These are phyloP conservation scores for Xerocomus brunneocitrinus DNA, from an alignment of 768 basidiomycete species.

Conservation along the genomic window DNA sequence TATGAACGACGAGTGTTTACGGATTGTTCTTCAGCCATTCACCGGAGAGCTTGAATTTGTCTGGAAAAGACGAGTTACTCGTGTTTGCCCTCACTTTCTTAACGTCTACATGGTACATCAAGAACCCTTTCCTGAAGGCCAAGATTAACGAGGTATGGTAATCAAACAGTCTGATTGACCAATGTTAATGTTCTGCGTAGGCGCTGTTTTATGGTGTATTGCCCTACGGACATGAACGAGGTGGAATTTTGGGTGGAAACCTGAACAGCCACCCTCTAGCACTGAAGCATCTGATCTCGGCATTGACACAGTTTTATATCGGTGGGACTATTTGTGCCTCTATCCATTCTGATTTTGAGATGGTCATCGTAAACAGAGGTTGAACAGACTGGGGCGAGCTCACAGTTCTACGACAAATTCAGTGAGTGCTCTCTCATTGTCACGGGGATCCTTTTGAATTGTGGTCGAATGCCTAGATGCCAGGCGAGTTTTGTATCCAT, in stretches of 20 bases:
- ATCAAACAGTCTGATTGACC: not conserved
- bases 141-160: conserved; percentile 84
- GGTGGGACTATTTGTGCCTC: conserved; percentile 43
- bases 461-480: conserved; percentile 40
- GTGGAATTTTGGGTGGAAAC: conserved; percentile 75
- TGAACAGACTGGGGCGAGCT: conserved; percentile 94
- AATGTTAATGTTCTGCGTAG: conserved; percentile 33
- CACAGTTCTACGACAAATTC: conserved; percentile 98
- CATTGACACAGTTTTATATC: conserved; percentile 91
- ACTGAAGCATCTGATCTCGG: conserved; percentile 83
- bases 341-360: conserved; percentile 2
- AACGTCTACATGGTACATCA: conserved; percentile 94
- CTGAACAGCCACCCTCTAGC: conserved; percentile 84
- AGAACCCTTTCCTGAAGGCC: conserved; percentile 95
- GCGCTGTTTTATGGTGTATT: conserved; percentile 71
- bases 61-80: conserved; percentile 83
- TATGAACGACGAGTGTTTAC: not conserved
- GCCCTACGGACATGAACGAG: conserved; percentile 57
- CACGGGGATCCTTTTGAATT: conserved; percentile 5
- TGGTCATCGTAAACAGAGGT: conserved; percentile 58
- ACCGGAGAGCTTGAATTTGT: conserved; percentile 77
- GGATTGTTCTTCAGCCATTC: conserved; percentile 38
- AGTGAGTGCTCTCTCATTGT: conserved; percentile 45
- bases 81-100: conserved; percentile 89
- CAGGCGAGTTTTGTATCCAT: conserved; percentile 32